Conservation (phyloP, 345 rosid species). For the Excoecaria cochinchinensis region DNA sequence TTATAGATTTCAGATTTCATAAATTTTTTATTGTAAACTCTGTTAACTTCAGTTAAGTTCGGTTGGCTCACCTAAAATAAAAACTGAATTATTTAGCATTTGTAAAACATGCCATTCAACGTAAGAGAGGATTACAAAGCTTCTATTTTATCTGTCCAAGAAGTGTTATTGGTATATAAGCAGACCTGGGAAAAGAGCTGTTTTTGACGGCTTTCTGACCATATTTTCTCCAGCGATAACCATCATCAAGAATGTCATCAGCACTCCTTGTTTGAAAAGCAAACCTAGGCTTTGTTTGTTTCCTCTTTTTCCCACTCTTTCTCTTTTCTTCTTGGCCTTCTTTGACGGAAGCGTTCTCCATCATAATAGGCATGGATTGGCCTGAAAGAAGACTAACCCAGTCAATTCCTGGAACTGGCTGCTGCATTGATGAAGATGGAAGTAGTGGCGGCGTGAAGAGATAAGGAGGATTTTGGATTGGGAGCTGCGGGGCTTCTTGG, state of each 20-base stretch:
- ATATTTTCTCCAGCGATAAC: conserved; percentile 73
- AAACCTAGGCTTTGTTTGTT: conserved; percentile 44
- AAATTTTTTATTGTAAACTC: too few species aligned
- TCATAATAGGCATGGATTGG: conserved; percentile 14
- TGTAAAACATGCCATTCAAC: conserved; percentile 12
- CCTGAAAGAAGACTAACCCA: conserved; percentile 53
- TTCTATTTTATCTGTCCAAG: too few species aligned
- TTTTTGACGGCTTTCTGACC: conserved; percentile 73
- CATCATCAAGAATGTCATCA: conserved; percentile 73
- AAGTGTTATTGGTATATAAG: neutral
- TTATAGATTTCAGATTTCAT: too few species aligned
- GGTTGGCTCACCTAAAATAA: neutral
- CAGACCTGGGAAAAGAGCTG: conserved; percentile 60
- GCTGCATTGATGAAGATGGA: conserved; percentile 27
- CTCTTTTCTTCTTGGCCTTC: conserved; percentile 31
- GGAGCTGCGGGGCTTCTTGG: conserved; percentile 22
- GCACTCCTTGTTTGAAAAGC: conserved; percentile 68
- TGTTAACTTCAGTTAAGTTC: neutral
- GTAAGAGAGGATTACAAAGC: too few species aligned
- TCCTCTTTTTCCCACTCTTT: conserved; percentile 36
- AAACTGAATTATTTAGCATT: neutral
- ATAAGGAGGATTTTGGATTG: conserved; percentile 28
- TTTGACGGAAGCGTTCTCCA: conserved; percentile 17
- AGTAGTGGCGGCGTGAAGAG: conserved; percentile 28
- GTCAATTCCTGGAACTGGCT: conserved; percentile 39